These are phyloP conservation scores for Bacidia rubella DNA, from an alignment of 495 filamentous ascomycete species.

Conservation along the genomic window DNA sequence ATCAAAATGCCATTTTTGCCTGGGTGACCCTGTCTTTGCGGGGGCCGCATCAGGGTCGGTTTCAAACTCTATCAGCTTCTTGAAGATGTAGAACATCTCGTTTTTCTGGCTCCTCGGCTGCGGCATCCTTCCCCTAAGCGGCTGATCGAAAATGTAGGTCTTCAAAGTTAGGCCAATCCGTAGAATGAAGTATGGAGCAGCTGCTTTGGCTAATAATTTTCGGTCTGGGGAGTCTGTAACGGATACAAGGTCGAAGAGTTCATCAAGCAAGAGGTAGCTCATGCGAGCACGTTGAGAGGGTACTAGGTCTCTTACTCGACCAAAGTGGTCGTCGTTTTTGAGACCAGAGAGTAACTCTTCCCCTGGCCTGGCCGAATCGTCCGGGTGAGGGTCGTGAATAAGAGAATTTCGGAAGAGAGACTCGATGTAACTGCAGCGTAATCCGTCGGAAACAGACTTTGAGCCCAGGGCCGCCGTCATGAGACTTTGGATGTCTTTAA, in stretches of 20 bases:
- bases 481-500: slow-evolving; percentile 50
- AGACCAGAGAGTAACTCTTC: slow-evolving; percentile 46
- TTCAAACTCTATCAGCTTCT: slow-evolving; percentile 46
- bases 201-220: slow-evolving; percentile 55
- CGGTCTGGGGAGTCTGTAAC: slow-evolving; percentile 22
- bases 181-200: slow-evolving; percentile 73
- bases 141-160: slow-evolving; percentile 81
- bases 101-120: slow-evolving; percentile 70
- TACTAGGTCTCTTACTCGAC: slow-evolving; percentile 54
- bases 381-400: slow-evolving; percentile 54
- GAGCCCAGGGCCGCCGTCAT: slow-evolving; percentile 64
- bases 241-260: slow-evolving; percentile 61
- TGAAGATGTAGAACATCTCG: slow-evolving; percentile 61
- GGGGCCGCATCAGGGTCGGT: slow-evolving; percentile 45
- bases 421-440: slow-evolving; percentile 56
- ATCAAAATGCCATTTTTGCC: slow-evolving; percentile 59
- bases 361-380: slow-evolving; percentile 44
- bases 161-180: slow-evolving; percentile 67
- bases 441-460: slow-evolving; percentile 46
- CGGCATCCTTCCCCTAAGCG: slow-evolving; percentile 80
- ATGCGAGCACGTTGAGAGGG: slow-evolving; percentile 56
- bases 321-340: slow-evolving; percentile 44
- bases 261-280: slow-evolving; percentile 66
- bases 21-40: slow-evolving; percentile 40
- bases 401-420: slow-evolving; percentile 74